Base-by-base conservation (phyloP, 23 red algal genomes). In the Gracilariopsis chorda region DNA sequence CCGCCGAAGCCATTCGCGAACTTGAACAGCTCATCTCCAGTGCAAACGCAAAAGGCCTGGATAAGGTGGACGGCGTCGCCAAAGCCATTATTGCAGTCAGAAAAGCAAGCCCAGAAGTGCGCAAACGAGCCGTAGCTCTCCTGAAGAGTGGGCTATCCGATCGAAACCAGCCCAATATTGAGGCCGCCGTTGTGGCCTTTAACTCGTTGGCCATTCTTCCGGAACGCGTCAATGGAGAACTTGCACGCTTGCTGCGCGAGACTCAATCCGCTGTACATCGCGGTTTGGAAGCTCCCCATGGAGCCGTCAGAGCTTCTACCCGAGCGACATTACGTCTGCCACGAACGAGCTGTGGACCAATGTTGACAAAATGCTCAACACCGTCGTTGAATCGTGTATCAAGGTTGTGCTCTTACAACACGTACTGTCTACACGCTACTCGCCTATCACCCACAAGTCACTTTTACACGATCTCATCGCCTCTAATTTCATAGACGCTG, bases 321-420 rank as follows among this genome's bases (percentile, higher is more conserved):
- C 49, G 1, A 61, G 70, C 44, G 48, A 39, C 2, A 59, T 58
- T 57, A 46, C 60, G 55, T 28, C 69, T 56, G 49, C 56, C 9
- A 43, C 33, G 51, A 65, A 57, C 24, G 91, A 86, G 59, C 51
- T 94, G 55, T 94, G 91, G 91, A 53, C 67, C 9, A 79, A 58
- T 14, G 79, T 94, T 24, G 91, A 94, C 29, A 49, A 34, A 16
- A 86, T 94, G 91, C 33, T 94, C 16, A 78, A 77, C 5, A 41
- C 58, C 17, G 57, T 94, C 24, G 79, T 48, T 20, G 69, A 94
- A 33, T 67, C 82, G 11, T 85, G 80, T 65, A 73, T 77, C 41
- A 94, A 85, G 59, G 91, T 80, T 51, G 69, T 94, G 10, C 57
- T 94, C 13, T 47, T 94, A 7, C 91, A 94, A 33, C 80, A 86